Evolutionary conservation across 2,329 filamentous ascomycete species (phyloP).

Genomic region (Trichoderma semiorbis): DNA sequence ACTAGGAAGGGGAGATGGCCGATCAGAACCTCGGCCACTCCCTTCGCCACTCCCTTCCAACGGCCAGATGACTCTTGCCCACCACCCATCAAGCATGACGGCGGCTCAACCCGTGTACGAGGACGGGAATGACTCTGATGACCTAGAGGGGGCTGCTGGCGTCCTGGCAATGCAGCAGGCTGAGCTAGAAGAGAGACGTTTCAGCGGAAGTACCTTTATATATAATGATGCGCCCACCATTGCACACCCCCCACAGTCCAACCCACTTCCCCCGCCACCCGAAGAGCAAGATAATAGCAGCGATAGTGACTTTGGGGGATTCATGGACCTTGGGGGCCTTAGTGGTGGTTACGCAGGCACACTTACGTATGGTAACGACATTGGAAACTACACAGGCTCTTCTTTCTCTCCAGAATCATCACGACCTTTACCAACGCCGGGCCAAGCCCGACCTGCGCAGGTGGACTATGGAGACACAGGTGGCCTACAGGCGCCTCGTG

Average conservation of each 20-base stretch:
- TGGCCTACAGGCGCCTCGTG: conserved; percentile 72
- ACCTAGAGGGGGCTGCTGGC: conserved; percentile 82
- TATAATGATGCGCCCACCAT: conserved; percentile 28
- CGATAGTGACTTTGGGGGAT: conserved; percentile 65
- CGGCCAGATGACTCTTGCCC: conserved; percentile 44
- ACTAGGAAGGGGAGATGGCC: conserved; percentile 36
- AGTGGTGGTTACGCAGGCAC: conserved; percentile 65
- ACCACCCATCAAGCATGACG: conserved; percentile 15
- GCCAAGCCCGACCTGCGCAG: conserved; percentile 49
- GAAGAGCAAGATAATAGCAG: conserved; percentile 53
- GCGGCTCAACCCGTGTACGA: conserved; percentile 27
- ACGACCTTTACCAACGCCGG: conserved; percentile 48
- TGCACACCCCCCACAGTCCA: conserved; percentile 24
- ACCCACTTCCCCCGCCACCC: conserved; percentile 43
- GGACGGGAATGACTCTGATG: conserved; percentile 67
- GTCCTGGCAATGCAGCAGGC: conserved; percentile 80
- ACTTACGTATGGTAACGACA: conserved; percentile 48
- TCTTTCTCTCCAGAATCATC: conserved; percentile 42
- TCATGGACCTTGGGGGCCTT: conserved; percentile 69
- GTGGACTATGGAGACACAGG: conserved; percentile 91
- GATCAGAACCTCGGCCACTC: conserved; percentile 34
- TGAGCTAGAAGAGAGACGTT: conserved; percentile 68
- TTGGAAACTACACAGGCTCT: conserved; percentile 38
- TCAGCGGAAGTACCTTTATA: conserved; percentile 32
- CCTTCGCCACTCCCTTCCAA: conserved; percentile 35